Percentiles rank a stretch among this genome's conserved stretches.
Evolutionary conservation across 495 filamentous ascomycete genomes (phyloP).

Genomic region (Penicillium cosmopolitanum): DNA sequence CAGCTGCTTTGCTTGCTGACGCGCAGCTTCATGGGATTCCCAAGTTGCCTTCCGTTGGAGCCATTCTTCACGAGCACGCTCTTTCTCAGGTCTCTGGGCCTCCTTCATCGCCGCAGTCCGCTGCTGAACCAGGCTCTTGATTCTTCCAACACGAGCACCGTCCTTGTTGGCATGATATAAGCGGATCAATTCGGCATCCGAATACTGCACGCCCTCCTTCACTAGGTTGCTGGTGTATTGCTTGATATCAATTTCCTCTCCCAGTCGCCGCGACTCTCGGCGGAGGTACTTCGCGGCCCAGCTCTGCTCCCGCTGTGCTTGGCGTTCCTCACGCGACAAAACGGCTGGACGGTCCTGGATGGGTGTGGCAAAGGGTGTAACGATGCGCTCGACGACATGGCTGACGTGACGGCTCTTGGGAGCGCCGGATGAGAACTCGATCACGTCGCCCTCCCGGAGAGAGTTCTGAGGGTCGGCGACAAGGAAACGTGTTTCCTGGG

Average conservation of each 20-base stretch:
- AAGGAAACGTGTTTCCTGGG: constrained; percentile 49
- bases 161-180: constrained; percentile 17
- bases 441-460: constrained; percentile 74
- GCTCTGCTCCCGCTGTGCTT: constrained; percentile 51
- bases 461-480: constrained; percentile 79
- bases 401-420: constrained; percentile 66
- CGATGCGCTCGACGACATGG: constrained; percentile 77
- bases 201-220: constrained; percentile 10
- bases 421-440: constrained; percentile 72
- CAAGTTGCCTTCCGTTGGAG: not conserved
- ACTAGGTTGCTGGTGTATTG: not conserved
- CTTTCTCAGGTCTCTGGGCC: not conserved
- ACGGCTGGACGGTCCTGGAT: constrained; percentile 67
- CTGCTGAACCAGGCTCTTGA: constrained; percentile 31
- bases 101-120: constrained; percentile 12
- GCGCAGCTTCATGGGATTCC: constrained; percentile 2
- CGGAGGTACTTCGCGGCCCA: constrained; percentile 55
- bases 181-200: constrained; percentile 29
- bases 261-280: constrained; percentile 39
- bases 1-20: constrained; percentile 1
- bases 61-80: not conserved
- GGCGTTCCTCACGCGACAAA: constrained; percentile 63
- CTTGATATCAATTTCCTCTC: constrained; percentile 24
- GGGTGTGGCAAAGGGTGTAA: constrained; percentile 69
- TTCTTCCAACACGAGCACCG: constrained; percentile 30